Conservation (phyloP, 805 yeast species). For the Isabelozyma gotoi region DNA sequence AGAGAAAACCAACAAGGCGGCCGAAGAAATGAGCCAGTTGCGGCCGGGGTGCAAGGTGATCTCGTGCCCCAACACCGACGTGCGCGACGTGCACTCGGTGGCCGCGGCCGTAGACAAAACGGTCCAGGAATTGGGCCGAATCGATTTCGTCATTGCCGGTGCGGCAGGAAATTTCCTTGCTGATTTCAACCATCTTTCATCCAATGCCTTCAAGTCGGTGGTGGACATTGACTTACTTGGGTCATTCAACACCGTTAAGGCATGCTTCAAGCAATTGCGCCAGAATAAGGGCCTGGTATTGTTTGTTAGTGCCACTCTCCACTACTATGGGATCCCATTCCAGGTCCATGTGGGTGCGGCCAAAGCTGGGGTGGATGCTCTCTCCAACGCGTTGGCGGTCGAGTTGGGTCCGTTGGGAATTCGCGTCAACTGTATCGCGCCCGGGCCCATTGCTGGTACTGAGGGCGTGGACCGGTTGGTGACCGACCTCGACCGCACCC, state of each 20-base stretch:
- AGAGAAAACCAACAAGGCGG: slow-evolving; percentile 64
- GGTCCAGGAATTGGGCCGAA: slow-evolving; percentile 40
- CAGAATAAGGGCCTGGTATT: slow-evolving; percentile 47
- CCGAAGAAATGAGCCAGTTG: slow-evolving; percentile 55
- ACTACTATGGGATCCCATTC: slow-evolving; percentile 45
- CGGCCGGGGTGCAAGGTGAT: slow-evolving; percentile 63
- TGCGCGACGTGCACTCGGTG: slow-evolving; percentile 61
- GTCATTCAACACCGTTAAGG: slow-evolving; percentile 42
- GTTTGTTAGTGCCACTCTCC: slow-evolving; percentile 44
- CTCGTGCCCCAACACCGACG: slow-evolving; percentile 72
- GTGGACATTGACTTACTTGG: slow-evolving; percentile 41
- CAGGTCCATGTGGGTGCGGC: slow-evolving; percentile 93
- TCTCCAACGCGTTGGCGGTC: slow-evolving; percentile 79
- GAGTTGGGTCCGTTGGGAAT: slow-evolving; percentile 90
- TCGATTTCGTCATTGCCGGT: slow-evolving; percentile 45
- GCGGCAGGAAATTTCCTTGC: slow-evolving; percentile 44
- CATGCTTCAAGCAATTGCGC: slow-evolving; percentile 35
- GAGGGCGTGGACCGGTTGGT: slow-evolving; percentile 76
- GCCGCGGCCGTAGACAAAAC: slow-evolving; percentile 63
- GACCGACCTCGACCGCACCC: slow-evolving; percentile 29
- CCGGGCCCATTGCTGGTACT: slow-evolving; percentile 83
- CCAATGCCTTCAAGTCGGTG: slow-evolving; percentile 41
- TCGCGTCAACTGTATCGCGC: slow-evolving; percentile 81
- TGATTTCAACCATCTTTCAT: slow-evolving; percentile 44
- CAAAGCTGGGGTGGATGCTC: slow-evolving; percentile 93